Evolutionary conservation across 2,329 filamentous ascomycete species (phyloP), one percentile per base, ranked within the genome.

Genomic region (Bipolaris cookei): DNA sequence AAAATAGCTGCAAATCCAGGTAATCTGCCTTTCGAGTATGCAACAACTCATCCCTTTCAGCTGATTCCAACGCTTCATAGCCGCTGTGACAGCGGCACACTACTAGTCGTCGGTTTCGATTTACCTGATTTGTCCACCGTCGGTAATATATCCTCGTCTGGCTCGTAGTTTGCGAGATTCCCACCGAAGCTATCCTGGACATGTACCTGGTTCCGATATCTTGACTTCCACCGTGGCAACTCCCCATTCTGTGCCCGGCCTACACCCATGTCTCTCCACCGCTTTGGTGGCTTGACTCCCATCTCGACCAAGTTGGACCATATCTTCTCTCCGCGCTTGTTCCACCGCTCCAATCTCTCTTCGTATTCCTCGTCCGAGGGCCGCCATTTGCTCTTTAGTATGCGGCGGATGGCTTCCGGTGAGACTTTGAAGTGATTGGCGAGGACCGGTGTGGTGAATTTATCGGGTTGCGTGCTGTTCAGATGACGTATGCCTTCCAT

Each of bases 401-500:
- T 96, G 34, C 95, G 86, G 10, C 93, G 87, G 57, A 98, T 90
- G 0, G 88, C 91, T 74, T 99, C 95, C 2, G 90, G 82, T 0
- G 92, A 92, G n/a, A 97, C 82, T 74, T 92, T 83, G 77, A 98
- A 99, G 66, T 92, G 86, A 1, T 87, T 72, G 0, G 94, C 86
- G 13, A 98, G 86, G 32, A 86, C 83, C 14, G 83, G 77, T 0
- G 90, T 96, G 3, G 89, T 90, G 79, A 92, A 97, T 55, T 84
- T 82, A 2, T 89, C 83, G 0, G 94, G 92, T 61, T 92, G 89
- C 66, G 92, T 88, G 23, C 84, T 80, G 75, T 97, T 87, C 32
- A 99, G 81, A 18, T 90, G 88, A 39, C 92, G 88, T 66, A 99
- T 96, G 39, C 92, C 93, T n/a, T 90, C 88, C 30, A 97, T 81